phyloP scores from a whole-genome alignment of 257 asterid genomes.

The Buddleja alternifolia region DNA sequence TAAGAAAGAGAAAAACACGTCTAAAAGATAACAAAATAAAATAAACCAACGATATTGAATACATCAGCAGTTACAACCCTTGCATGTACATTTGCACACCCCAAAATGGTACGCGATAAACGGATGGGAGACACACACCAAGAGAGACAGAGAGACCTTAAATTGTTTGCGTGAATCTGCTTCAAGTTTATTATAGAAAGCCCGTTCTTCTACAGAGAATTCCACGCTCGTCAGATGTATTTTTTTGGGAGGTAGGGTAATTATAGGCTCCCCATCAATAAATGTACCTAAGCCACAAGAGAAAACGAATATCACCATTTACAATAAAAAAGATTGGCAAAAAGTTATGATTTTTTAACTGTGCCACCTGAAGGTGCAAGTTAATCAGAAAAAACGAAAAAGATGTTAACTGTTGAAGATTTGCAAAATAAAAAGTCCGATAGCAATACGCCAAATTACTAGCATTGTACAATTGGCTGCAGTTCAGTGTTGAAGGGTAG shows the following conservation, averaged over 20 bases:
- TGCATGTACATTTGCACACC: constrained; percentile 8
- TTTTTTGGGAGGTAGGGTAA: constrained; percentile 80
- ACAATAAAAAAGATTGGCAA: constrained; percentile 20
- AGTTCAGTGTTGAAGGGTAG: no score
- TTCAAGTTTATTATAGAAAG: constrained; percentile 78
- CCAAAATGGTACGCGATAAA: constrained; percentile 13
- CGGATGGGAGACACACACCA: neutral
- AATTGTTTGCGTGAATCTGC: constrained; percentile 82
- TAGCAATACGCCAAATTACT: neutral
- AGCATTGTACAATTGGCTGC: no score
- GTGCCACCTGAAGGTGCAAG: neutral
- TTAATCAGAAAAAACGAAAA: constrained; percentile 3
- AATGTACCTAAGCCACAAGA: constrained; percentile 55
- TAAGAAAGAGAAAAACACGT: neutral
- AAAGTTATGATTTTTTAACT: constrained; percentile 18
- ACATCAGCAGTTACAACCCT: constrained; percentile 20
- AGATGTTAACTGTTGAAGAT: neutral
- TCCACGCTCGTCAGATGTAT: constrained; percentile 67
- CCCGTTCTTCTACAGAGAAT: constrained; percentile 79
- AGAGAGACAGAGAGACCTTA: constrained; percentile 60
- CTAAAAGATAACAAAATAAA: constrained; percentile 12
- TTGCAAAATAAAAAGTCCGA: neutral
- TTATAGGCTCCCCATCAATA: constrained; percentile 78
- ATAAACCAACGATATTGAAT: constrained; percentile 12
- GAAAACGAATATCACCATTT: constrained; percentile 32